Evolutionary conservation across 108 stramenopile genomes (phyloP).

Genomic region (Nannochloropsis salina): DNA sequence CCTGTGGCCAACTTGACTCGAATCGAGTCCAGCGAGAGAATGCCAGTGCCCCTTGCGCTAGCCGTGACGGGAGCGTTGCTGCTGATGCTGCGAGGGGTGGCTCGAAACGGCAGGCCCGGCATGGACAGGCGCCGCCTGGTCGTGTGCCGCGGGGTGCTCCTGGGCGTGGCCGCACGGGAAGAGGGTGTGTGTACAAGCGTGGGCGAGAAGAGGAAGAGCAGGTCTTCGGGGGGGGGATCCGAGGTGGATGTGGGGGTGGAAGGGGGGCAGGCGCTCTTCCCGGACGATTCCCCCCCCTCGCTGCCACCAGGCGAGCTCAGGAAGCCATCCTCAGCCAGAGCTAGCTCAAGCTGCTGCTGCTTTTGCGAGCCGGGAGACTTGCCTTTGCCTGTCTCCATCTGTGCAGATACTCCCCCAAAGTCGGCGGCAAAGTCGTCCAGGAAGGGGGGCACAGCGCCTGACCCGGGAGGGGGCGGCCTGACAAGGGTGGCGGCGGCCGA

Average conservation of each 20-base stretch:
- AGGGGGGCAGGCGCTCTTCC: not conserved
- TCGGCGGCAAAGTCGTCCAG: too few relatives aligned
- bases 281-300: not conserved
- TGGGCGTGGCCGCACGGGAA: not conserved
- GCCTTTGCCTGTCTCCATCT: too few relatives aligned
- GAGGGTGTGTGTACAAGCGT: not conserved
- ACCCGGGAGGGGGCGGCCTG: too few relatives aligned
- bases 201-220: not conserved
- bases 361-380: too few relatives aligned
- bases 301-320: not conserved
- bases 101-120: not conserved
- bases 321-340: not conserved
- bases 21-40: not conserved
- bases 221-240: not conserved
- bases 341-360: not conserved
- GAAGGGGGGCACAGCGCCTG: too few relatives aligned
- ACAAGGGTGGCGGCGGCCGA: too few relatives aligned
- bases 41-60: too few relatives aligned
- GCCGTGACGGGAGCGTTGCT: not conserved
- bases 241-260: not conserved
- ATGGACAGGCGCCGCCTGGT: not conserved
- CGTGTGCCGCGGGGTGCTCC: not conserved
- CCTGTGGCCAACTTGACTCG: not conserved
- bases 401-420: too few relatives aligned
- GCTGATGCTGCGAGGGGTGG: not conserved